These are phyloP conservation scores for Colletotrichum tropicicola DNA, from an alignment of 2,329 filamentous ascomycete species.

Conservation along the genomic window DNA sequence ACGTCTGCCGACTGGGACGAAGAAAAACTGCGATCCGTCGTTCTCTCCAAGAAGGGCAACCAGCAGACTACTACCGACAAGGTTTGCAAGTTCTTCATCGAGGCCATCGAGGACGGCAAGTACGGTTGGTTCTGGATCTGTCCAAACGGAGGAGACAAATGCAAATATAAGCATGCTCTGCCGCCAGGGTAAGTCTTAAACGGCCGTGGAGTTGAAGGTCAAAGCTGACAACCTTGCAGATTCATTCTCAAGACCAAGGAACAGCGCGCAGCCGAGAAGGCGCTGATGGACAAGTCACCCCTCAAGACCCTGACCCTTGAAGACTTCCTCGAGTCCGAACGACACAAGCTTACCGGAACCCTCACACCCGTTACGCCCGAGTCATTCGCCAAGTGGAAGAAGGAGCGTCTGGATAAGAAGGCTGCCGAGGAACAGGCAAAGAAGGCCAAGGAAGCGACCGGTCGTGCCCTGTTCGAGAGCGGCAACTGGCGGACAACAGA, in stretches of 20 bases:
- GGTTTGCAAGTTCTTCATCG: conserved; percentile 98
- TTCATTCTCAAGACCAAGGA: conserved; percentile 99
- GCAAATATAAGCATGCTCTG: conserved; percentile 97
- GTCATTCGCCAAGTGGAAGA: conserved; percentile 96
- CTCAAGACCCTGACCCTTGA: conserved; percentile 94
- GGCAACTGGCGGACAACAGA: conserved; percentile 80
- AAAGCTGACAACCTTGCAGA: conserved; percentile 52
- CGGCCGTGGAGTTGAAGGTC: background rate
- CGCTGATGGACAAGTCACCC: conserved; percentile 93
- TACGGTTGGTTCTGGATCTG: conserved; percentile 99
- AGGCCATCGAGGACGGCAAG: conserved; percentile 96
- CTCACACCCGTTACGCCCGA: conserved; percentile 95
- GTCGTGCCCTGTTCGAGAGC: conserved; percentile 94
- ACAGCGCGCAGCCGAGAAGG: conserved; percentile 94
- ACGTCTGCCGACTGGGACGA: conserved; percentile 98
- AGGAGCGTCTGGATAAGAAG: conserved; percentile 94
- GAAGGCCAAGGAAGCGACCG: conserved; percentile 94
- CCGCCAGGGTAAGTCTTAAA: conserved; percentile 81
- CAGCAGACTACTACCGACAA: conserved; percentile 96
- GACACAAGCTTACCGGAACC: conserved; percentile 91
- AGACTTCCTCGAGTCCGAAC: conserved; percentile 95
- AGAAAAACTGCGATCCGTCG: conserved; percentile 90
- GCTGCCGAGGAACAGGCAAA: conserved; percentile 90
- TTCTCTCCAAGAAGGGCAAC: conserved; percentile 96
- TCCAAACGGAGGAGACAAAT: conserved; percentile 95